Conservation (phyloP, 305 asterid genomes). For the Plantago coronopus region DNA sequence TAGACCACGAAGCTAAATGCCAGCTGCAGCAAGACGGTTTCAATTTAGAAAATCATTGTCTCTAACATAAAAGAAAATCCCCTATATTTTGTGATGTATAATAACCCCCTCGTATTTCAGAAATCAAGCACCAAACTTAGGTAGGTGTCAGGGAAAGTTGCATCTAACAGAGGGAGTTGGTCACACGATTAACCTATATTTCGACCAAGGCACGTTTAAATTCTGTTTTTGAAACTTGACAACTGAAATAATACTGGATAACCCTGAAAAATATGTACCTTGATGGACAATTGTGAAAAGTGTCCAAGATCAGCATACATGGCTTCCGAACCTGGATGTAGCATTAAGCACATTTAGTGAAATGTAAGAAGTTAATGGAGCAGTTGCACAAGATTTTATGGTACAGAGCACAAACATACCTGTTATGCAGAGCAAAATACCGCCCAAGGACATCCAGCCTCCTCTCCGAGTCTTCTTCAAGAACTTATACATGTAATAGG, state of each 20-base stretch:
- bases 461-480: conserved; percentile 66
- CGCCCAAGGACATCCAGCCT: conserved; percentile 95
- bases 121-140: neutral
- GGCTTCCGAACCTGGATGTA: conserved; percentile 75
- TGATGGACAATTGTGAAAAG: conserved; percentile 80
- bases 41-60: neutral
- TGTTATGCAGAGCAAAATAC: conserved; percentile 82
- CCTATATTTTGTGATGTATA: neutral
- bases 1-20: conserved; percentile 85
- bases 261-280: conserved; percentile 39
- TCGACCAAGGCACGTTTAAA: neutral
- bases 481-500: conserved; percentile 93
- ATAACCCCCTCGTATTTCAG: neutral
- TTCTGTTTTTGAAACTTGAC: neutral
- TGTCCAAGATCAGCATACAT: conserved; percentile 99
- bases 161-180: neutral
- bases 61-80: neutral
- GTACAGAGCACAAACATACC: conserved; percentile 35
- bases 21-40: conserved; percentile 38
- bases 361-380: neutral
- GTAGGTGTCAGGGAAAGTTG: neutral
- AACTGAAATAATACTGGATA: neutral
- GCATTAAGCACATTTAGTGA: conserved; percentile 1
- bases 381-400: neutral
- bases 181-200: too few species aligned